Evolutionary conservation across 495 filamentous ascomycete species (phyloP), one percentile per base, ranked within the genome.

Genomic region (Clohesyomyces aquaticus): DNA sequence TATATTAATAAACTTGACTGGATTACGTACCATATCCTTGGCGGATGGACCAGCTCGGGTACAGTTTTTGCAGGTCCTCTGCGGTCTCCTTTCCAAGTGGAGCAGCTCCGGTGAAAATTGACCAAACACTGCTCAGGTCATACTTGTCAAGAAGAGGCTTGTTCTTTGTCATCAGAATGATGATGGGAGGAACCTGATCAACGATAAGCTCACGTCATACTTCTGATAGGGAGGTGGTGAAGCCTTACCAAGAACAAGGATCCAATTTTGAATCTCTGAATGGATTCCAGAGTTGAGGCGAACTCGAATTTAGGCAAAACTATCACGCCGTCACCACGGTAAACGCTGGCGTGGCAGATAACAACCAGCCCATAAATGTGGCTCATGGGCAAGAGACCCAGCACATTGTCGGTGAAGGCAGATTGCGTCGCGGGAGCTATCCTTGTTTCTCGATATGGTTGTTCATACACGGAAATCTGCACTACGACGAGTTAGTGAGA

Each of bases 11-110:
- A n/a, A n/a, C n/a, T n/a, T n/a, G n/a, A n/a, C n/a, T n/a, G n/a
- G n/a, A n/a, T n/a, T n/a, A n/a, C n/a, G n/a, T 77, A 89, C 88
- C 92, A 73, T 96, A 96, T 46, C 86, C 91, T 74, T 96, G 92
- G 42, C 87, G 81, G 55, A 96, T 78, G 2, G 72, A 69, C 78
- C 90, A 86, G 1, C 73, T 77, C 0, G 91, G 90, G 61, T 87
- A 91, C 2, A 84, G 65, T 43, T 80, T 80, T 35, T 83, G 78
- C 46, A 94, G 76, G 6, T 88, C 85, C 26, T 84, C 78, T 0
- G 89, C 85, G 0, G 89, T 93, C 75, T 96, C 91, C 56, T 84
- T 78, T 14, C 92, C 92, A 0, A 94, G 76, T 0, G 92, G 92
- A 6, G 92, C 92, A 0, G 92, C 92, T 10, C 92, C 92, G 0